These are phyloP conservation scores for Yamadazyma spencermartinsiae DNA, from an alignment of 1,139 yeast species.

Conservation along the genomic window DNA sequence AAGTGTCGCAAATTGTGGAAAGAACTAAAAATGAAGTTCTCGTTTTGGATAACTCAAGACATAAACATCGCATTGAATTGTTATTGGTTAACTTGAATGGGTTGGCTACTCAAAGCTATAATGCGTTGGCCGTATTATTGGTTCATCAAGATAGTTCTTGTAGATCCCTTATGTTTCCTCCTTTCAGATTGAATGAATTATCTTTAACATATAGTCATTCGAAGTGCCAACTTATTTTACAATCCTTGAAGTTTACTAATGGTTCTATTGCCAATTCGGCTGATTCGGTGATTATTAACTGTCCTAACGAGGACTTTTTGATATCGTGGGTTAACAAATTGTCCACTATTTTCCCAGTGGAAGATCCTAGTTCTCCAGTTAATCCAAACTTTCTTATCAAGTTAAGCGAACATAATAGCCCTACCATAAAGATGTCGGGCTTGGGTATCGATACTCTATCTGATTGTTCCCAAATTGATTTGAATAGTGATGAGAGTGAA, in stretches of 20 bases:
- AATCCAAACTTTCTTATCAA: slow-evolving; percentile 24
- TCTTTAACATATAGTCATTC: slow-evolving; percentile 18
- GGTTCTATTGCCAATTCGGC: slow-evolving; percentile 4
- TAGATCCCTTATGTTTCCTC: slow-evolving; percentile 43
- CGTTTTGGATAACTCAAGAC: slow-evolving; percentile 16
- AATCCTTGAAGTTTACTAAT: slow-evolving; percentile 24
- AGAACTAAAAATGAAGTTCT: slow-evolving; percentile 29
- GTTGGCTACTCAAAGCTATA: slow-evolving; percentile 21
- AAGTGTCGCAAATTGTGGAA: slow-evolving; percentile 35
- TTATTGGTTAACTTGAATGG: slow-evolving; percentile 31
- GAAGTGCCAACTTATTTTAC: slow-evolving; percentile 24
- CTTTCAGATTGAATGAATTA: slow-evolving; percentile 29
- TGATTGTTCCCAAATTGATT: slow-evolving; percentile 15
- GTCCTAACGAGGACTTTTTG: slow-evolving; percentile 22
- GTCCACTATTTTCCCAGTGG: slow-evolving; percentile 32
- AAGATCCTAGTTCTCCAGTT: slow-evolving; percentile 25
- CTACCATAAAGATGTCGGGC: slow-evolving; percentile 28
- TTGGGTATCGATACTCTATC: slow-evolving; percentile 36
- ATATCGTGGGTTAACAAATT: slow-evolving; percentile 30
- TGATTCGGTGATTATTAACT: slow-evolving; percentile 16
- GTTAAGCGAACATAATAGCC: slow-evolving; percentile 17
- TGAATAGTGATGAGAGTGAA: slow-evolving; percentile 2
- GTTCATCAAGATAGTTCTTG: slow-evolving; percentile 17
- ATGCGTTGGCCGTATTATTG: slow-evolving; percentile 42
- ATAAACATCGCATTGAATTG: slow-evolving; percentile 25